Conservation (phyloP, 495 filamentous ascomycete species). For the Lophium mytilinum region DNA sequence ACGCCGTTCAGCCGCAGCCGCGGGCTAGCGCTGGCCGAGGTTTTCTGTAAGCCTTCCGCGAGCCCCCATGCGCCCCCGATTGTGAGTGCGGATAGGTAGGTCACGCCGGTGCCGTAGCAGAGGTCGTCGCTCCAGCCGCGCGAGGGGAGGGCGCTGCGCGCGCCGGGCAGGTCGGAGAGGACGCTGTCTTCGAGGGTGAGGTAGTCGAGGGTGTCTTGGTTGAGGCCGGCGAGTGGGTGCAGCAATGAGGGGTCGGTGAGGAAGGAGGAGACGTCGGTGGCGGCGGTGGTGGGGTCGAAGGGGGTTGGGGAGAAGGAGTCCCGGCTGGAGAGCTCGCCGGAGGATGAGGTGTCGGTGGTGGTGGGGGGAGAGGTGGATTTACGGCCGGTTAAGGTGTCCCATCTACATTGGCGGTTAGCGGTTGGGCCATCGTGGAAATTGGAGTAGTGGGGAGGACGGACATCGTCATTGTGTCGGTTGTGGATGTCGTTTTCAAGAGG, state of each 20-base stretch:
- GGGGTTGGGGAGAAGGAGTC: conserved; percentile 45
- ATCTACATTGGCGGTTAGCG: conserved; percentile 30
- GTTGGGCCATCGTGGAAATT: background rate
- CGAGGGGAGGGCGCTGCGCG: conserved; percentile 78
- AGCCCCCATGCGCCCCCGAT: conserved; percentile 87
- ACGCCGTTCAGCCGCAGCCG: conserved; percentile 88
- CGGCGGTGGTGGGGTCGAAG: conserved; percentile 56
- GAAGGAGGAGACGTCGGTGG: conserved; percentile 76
- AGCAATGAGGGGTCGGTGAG: conserved; percentile 78
- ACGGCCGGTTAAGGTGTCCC: conserved; percentile 80
- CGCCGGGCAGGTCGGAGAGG: conserved; percentile 80
- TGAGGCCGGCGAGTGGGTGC: conserved; percentile 89
- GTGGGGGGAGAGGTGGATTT: conserved; percentile 48
- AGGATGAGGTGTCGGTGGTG: conserved; percentile 28
- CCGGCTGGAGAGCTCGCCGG: conserved; percentile 18
- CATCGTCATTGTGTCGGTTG: background rate
- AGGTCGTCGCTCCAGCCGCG: conserved; percentile 97
- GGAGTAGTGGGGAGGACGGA: background rate
- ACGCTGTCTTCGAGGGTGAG: conserved; percentile 85
- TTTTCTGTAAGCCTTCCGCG: conserved; percentile 73
- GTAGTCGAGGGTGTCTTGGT: conserved; percentile 88
- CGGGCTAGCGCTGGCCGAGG: conserved; percentile 63
- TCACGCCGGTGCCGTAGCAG: conserved; percentile 92
- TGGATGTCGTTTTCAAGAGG: background rate
- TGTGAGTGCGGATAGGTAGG: conserved; percentile 79